Evolutionary conservation across 2,329 filamentous ascomycete species (phyloP).

Genomic region (Paracoccidioides lutzii): DNA sequence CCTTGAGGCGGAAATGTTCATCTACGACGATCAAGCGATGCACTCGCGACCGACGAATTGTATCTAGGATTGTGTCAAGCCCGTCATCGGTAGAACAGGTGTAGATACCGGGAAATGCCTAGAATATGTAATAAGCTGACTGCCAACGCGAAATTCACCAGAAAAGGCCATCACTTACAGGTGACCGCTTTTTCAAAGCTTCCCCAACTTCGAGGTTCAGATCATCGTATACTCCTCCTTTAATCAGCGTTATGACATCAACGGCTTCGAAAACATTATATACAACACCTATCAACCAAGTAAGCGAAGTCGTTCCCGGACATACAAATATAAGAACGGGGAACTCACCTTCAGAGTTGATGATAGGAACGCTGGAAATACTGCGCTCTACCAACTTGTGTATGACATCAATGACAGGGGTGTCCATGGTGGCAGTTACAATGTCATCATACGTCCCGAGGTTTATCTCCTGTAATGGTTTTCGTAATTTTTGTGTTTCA

Average conservation of each 20-base stretch:
- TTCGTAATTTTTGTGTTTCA: constrained; percentile 78
- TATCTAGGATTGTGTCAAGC: constrained; percentile 91
- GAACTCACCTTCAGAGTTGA: constrained; percentile 51
- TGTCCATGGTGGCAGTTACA: constrained; percentile 75
- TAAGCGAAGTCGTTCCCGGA: neutral
- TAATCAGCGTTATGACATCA: constrained; percentile 92
- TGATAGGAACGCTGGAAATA: constrained; percentile 87
- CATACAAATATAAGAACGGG: neutral
- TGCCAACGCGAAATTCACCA: neutral
- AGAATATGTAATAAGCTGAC: neutral
- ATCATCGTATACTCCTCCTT: constrained; percentile 84
- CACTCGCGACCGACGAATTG: constrained; percentile 85
- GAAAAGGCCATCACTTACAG: constrained; percentile 36
- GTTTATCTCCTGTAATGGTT: constrained; percentile 69
- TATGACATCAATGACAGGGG: constrained; percentile 85
- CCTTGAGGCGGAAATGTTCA: constrained; percentile 71
- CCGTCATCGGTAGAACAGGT: constrained; percentile 87
- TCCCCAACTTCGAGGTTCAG: constrained; percentile 76
- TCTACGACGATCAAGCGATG: constrained; percentile 90
- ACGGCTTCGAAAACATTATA: constrained; percentile 97
- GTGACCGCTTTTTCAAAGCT: constrained; percentile 70
- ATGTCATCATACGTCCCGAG: constrained; percentile 75
- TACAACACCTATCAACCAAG: constrained; percentile 43
- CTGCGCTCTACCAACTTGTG: constrained; percentile 84
- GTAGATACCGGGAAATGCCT: constrained; percentile 92